Evolutionary conservation across 208 protist species (phyloP).

Genomic region (Kentomonas sorsogonicus): DNA sequence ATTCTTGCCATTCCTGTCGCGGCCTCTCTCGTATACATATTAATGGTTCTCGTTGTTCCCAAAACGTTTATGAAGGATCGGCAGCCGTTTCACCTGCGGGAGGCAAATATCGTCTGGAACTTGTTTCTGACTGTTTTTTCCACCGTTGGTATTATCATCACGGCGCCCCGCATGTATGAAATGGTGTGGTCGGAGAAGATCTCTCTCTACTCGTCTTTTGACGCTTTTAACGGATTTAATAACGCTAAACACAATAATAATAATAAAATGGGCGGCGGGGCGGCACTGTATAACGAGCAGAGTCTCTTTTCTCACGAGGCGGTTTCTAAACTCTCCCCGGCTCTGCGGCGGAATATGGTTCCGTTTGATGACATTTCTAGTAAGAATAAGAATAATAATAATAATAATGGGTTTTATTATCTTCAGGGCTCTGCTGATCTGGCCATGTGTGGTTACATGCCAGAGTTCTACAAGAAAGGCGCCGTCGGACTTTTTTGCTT

Average conservation of each 20-base stretch:
- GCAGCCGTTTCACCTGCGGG: slow-evolving; percentile 45
- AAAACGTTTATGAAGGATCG: slow-evolving; percentile 36
- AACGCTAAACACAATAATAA: no score
- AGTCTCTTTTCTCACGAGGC: no score
- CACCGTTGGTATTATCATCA: slow-evolving; percentile 50
- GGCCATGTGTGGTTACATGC: slow-evolving; percentile 39
- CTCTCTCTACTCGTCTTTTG: no score
- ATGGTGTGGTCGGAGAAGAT: slow-evolving; percentile 24
- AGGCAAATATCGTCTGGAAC: slow-evolving; percentile 79
- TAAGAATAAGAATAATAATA: no score
- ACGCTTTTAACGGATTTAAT: no score
- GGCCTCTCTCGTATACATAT: slow-evolving; percentile 31
- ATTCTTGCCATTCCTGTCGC: slow-evolving; percentile 42
- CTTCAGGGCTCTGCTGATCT: slow-evolving; percentile 43
- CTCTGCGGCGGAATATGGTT: slow-evolving; percentile 26
- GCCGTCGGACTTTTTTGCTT: slow-evolving; percentile 41
- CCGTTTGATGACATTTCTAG: no score
- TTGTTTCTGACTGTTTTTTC: slow-evolving; percentile 73
- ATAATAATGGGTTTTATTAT: no score
- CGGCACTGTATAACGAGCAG: no score
- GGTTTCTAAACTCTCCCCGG: slow-evolving; percentile 16
- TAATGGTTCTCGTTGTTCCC: slow-evolving; percentile 27
- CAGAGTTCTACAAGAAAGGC: slow-evolving; percentile 33
- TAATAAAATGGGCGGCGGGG: no score
- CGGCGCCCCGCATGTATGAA: slow-evolving; percentile 41